Percentiles rank a stretch among this genome's conserved stretches.
Conservation (phyloP, 108 stramenopile species). For the Pseudonitzschia multiseries region DNA sequence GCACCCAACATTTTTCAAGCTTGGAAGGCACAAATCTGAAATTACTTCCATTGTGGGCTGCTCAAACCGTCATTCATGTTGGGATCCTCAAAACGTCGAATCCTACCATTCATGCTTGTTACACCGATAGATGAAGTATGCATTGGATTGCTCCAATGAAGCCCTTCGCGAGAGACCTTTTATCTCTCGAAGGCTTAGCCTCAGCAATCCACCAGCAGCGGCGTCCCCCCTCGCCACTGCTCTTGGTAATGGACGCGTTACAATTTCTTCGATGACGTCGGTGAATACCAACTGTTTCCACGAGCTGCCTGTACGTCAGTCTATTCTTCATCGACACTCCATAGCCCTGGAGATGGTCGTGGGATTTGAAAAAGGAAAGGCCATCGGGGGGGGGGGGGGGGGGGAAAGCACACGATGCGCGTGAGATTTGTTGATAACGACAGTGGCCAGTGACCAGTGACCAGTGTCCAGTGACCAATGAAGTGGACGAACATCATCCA, state of each 20-base stretch:
- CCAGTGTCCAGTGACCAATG: too few species aligned
- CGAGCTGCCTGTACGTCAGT: constrained; percentile 76
- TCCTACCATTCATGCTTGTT: background rate
- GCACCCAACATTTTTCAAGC: constrained; percentile 16
- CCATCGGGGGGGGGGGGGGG: background rate
- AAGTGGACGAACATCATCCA: too few species aligned
- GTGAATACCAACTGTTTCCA: constrained; percentile 97
- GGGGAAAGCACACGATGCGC: too few species aligned
- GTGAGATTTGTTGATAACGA: background rate
- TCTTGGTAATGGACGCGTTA: constrained; percentile 79
- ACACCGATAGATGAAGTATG: constrained; percentile 24
- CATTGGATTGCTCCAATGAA: constrained; percentile 36
- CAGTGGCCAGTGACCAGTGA: too few species aligned
- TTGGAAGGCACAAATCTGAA: background rate
- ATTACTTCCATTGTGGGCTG: background rate
- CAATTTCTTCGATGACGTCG: constrained; percentile 92
- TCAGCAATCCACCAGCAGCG: constrained; percentile 96
- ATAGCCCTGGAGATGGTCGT: constrained; percentile 50
- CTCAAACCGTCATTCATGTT: constrained; percentile 30
- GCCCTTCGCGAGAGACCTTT: constrained; percentile 34
- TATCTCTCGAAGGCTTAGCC: constrained; percentile 96
- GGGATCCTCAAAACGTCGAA: constrained; percentile 9
- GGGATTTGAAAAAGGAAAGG: background rate
- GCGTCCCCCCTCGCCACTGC: constrained; percentile 90
- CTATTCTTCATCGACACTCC: constrained; percentile 91